Conservation (phyloP, 2,329 filamentous ascomycete species). For the Arthrinium phaeospermum region DNA sequence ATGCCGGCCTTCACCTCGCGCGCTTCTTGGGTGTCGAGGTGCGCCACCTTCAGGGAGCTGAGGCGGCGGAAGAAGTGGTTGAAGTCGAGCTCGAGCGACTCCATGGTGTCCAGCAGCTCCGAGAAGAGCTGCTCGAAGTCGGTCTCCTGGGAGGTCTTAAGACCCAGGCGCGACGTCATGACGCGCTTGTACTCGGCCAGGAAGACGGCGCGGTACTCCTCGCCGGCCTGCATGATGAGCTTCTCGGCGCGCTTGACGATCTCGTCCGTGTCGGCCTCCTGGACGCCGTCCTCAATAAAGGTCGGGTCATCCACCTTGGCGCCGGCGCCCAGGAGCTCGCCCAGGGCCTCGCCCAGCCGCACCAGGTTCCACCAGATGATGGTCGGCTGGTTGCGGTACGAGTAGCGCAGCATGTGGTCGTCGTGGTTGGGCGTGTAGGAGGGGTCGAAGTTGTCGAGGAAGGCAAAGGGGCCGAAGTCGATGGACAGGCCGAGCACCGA, state of each 20-base stretch:
- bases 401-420: slow-evolving; percentile 84
- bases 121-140: slow-evolving; percentile 86
- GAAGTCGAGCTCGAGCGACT: slow-evolving; percentile 86
- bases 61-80: slow-evolving; percentile 91
- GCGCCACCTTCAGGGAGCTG: slow-evolving; percentile 63
- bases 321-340: slow-evolving; percentile 85
- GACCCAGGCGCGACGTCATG: slow-evolving; percentile 80
- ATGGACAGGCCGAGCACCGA: slow-evolving; percentile 87
- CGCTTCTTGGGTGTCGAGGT: slow-evolving; percentile 68
- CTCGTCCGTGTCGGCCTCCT: slow-evolving; percentile 65
- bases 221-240: slow-evolving; percentile 78
- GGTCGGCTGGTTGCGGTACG: slow-evolving; percentile 91
- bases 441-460: slow-evolving; percentile 96
- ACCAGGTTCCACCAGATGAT: slow-evolving; percentile 99
- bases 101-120: slow-evolving; percentile 80
- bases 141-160: slow-evolving; percentile 69
- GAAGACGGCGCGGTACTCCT: slow-evolving; percentile 90
- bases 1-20: slow-evolving; percentile 68
- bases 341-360: slow-evolving; percentile 84
- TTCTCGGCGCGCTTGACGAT: slow-evolving; percentile 81
- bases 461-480: slow-evolving; percentile 96
- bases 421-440: slow-evolving; percentile 97
- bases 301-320: slow-evolving; percentile 70
- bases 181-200: slow-evolving; percentile 86
- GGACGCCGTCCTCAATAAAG: slow-evolving; percentile 76